These are phyloP conservation scores for Pyrenochaeta sp. DNA, from an alignment of 2,329 filamentous ascomycete species.

Conservation along the genomic window DNA sequence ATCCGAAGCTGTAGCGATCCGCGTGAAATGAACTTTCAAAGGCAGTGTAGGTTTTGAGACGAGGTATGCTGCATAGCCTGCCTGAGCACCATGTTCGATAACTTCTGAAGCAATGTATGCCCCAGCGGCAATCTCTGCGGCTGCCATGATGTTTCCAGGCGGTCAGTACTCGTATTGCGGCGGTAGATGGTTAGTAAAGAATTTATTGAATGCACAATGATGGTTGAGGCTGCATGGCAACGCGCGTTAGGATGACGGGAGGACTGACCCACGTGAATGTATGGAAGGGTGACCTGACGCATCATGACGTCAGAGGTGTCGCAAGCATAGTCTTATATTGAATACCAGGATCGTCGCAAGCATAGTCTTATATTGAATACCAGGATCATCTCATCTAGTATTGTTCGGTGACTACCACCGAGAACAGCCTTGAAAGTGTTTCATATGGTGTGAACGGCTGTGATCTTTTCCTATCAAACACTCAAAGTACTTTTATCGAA, in stretches of 20 bases:
- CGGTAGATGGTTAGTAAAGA: no score
- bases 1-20: constrained; percentile 50
- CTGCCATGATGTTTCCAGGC: not conserved
- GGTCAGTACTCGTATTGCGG: not conserved
- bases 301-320: not conserved
- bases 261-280: not conserved
- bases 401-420: no score
- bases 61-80: constrained; percentile 52
- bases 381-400: no score
- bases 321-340: no score
- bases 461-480: no score
- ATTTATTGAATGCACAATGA: not conserved
- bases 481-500: no score
- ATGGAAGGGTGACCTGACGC: not conserved
- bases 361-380: no score
- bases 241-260: not conserved
- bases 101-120: constrained; percentile 50
- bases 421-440: no score
- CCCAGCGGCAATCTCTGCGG: constrained; percentile 51
- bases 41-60: constrained; percentile 54
- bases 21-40: constrained; percentile 52
- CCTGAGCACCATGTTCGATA: constrained; percentile 51
- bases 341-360: no score
- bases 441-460: no score
- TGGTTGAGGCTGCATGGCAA: not conserved